Percentiles rank a stretch among this genome's conserved stretches.
Evolutionary conservation across 768 basidiomycete genomes (phyloP).

Genomic region (Auricularia sp.): DNA sequence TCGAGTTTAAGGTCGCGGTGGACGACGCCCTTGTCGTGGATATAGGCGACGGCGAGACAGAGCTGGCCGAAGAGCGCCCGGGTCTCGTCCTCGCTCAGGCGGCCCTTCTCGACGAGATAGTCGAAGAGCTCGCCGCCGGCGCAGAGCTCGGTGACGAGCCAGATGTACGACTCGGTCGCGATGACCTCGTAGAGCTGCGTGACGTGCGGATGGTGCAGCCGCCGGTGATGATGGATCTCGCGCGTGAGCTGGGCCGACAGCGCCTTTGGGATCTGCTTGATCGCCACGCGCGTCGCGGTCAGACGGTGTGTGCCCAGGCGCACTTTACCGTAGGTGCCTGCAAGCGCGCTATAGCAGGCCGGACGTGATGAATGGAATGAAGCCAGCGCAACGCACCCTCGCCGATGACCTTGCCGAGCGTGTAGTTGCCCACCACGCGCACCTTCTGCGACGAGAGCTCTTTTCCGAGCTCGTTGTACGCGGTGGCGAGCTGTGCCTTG

Average conservation of each 20-base stretch:
- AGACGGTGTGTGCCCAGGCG: slow-evolving; percentile 89
- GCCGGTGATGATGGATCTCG: slow-evolving; percentile 97
- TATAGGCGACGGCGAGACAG: slow-evolving; percentile 84
- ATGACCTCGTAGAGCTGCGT: slow-evolving; percentile 97
- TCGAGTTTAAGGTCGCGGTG: slow-evolving; percentile 96
- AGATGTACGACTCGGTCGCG: slow-evolving; percentile 89
- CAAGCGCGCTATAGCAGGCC: neutral
- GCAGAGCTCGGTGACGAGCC: slow-evolving; percentile 96
- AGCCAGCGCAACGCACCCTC: slow-evolving; percentile 52
- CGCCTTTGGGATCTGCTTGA: slow-evolving; percentile 96
- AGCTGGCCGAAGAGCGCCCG: slow-evolving; percentile 90
- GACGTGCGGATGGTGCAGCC: slow-evolving; percentile 90
- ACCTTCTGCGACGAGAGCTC: slow-evolving; percentile 87
- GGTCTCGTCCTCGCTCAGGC: slow-evolving; percentile 75
- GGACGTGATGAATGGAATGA: neutral
- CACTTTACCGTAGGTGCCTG: slow-evolving; percentile 93
- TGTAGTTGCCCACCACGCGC: slow-evolving; percentile 90
- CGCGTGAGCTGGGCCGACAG: slow-evolving; percentile 86
- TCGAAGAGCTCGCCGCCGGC: slow-evolving; percentile 96
- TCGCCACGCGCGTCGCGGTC: slow-evolving; percentile 83
- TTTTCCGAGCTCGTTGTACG: slow-evolving; percentile 95
- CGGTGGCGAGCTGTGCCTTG: slow-evolving; percentile 83
- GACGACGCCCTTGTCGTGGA: slow-evolving; percentile 87
- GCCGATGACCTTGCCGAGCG: slow-evolving; percentile 85
- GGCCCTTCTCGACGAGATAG: slow-evolving; percentile 91